Evolutionary conservation across 305 asterid genomes (phyloP), one percentile per base, ranked within the genome.

Genomic region (Solanum aculeatissimum): DNA sequence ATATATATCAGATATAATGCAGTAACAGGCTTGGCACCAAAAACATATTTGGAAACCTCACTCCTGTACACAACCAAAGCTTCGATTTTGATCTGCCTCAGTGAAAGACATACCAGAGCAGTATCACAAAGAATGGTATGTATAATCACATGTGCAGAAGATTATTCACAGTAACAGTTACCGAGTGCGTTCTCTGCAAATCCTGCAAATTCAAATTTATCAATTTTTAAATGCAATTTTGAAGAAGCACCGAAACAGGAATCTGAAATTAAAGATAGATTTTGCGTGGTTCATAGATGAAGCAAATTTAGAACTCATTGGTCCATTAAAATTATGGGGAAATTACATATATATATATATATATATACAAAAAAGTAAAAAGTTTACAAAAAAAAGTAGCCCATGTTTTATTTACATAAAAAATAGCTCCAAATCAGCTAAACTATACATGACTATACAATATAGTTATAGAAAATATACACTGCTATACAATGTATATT

Each of bases 171-270:
- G 97, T 93, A 83, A 92, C 92, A 23, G 88, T 83, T 21, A 83
- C 96, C 4, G 97, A 93, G 88, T 91, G 90, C 35, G 97, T 92
- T 84, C 93, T 87, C 88, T 90, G 97, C 89, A 93, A 84, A 90
- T 93, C 97, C 97, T 93, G 96, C 91, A 89, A 87, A 83, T 83
- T 80, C 81, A 75, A 58, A 58, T 47, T 29, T 66, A 74, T 55
- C 83, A 16, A 7, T 6, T 35, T 72, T 6, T 43, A 78, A 29
- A 29, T 51, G 40, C 81, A 75, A 25, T 75, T 75, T 25, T 32
- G 60, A 47, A 45, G 60, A 9, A 75, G 62, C 23, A 25, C 19
- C 21, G 53, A 25, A 6, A 74, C 62, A 74, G 62, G 42, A 74
- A 74, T 21, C 60, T 14, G 16, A 72, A 47, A 49, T 47, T 42